These are phyloP conservation scores for Lachnellula hyalina DNA, from an alignment of 2,329 filamentous ascomycete genomes.

Conservation along the genomic window DNA sequence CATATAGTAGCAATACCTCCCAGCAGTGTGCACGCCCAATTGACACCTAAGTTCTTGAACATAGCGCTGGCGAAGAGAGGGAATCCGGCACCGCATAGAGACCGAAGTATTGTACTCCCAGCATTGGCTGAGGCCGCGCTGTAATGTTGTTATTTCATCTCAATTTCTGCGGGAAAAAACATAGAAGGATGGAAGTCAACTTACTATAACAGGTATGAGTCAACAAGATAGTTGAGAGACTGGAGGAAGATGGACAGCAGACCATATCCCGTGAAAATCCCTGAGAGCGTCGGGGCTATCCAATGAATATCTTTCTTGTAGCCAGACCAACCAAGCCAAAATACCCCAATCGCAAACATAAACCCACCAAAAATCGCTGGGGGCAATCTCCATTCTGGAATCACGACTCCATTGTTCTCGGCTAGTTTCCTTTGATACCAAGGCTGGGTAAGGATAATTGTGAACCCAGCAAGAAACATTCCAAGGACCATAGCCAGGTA, in stretches of 20 bases:
- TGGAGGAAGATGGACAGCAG: slow-evolving; percentile 77
- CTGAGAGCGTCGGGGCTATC: slow-evolving; percentile 54
- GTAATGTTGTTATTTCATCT: too few relatives aligned
- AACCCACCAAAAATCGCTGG: neutral
- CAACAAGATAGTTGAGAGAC: slow-evolving; percentile 71
- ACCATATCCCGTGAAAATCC: slow-evolving; percentile 61
- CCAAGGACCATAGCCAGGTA: slow-evolving; percentile 61
- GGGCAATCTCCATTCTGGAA: neutral
- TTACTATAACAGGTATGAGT: slow-evolving; percentile 45
- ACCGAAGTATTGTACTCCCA: too few relatives aligned
- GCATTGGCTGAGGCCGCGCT: too few relatives aligned
- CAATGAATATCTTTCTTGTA: slow-evolving; percentile 44
- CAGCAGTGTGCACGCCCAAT: too few relatives aligned
- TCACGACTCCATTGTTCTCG: neutral
- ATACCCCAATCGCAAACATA: neutral
- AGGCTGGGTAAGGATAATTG: slow-evolving; percentile 41
- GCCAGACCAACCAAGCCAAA: neutral
- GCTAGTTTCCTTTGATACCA: neutral
- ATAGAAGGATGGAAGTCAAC: too few relatives aligned
- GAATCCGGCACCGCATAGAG: too few relatives aligned
- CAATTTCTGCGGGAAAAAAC: too few relatives aligned
- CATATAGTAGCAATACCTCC: too few relatives aligned
- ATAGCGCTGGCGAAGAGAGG: too few relatives aligned
- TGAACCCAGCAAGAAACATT: slow-evolving; percentile 48
- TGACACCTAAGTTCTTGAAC: too few relatives aligned